Percentiles rank a stretch among this genome's conserved stretches.
These are phyloP conservation scores for Albizia julibrissin DNA, from an alignment of 306 rosid genomes.

Conservation along the genomic window DNA sequence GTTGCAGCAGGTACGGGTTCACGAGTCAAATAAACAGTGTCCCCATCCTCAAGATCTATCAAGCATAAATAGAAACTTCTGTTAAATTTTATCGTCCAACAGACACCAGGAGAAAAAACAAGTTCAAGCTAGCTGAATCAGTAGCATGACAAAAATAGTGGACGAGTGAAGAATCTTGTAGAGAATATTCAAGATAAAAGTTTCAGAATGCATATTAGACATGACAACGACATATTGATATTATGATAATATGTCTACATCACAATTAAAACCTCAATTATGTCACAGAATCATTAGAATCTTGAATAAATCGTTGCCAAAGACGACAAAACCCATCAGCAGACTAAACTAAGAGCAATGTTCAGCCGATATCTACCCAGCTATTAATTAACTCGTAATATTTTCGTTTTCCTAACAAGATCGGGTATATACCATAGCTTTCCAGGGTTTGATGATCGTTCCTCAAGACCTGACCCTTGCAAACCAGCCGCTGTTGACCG, in stretches of 20 bases:
- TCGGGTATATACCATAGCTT: slow-evolving; percentile 61
- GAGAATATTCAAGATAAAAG: not conserved
- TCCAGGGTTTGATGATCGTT: slow-evolving; percentile 72
- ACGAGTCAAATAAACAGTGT: slow-evolving; percentile 57
- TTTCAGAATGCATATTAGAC: not conserved
- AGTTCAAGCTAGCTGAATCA: no score
- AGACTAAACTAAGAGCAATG: not conserved
- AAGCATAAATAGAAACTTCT: not conserved
- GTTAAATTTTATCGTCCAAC: not conserved
- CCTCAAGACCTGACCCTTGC: slow-evolving; percentile 70
- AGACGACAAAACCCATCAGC: not conserved
- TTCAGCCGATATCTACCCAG: not conserved
- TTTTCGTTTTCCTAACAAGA: not conserved
- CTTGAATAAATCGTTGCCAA: not conserved
- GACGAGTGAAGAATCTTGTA: not conserved
- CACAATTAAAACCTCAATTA: not conserved
- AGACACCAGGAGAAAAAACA: not conserved
- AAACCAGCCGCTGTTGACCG: slow-evolving; percentile 77
- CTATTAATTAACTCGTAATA: not conserved
- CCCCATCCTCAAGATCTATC: slow-evolving; percentile 58
- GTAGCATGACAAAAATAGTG: not conserved
- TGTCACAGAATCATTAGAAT: not conserved
- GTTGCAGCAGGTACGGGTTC: slow-evolving; percentile 39
- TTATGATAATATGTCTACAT: no score
- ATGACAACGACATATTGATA: no score